These are phyloP conservation scores for Globisporangium solare DNA, from an alignment of 352 stramenopile species.

Conservation along the genomic window DNA sequence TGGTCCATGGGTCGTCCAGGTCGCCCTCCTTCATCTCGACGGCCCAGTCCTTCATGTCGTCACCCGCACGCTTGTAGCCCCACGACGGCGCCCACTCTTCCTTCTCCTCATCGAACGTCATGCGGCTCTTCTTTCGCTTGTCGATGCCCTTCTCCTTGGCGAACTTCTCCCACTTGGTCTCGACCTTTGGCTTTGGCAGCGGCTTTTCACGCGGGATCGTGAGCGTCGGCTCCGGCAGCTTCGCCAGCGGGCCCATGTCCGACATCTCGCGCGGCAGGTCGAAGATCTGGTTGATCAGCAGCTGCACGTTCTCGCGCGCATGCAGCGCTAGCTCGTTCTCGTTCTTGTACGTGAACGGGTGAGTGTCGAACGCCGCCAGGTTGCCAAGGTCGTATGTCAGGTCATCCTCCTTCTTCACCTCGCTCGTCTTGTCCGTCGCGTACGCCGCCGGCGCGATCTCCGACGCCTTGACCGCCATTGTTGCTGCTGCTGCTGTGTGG, in stretches of 20 bases:
- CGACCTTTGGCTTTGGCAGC: slow-evolving; percentile 90
- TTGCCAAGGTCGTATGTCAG: slow-evolving; percentile 89
- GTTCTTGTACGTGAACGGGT: slow-evolving; percentile 75
- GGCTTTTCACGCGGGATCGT: slow-evolving; percentile 87
- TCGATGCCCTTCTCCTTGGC: slow-evolving; percentile 97
- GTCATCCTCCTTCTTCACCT: slow-evolving; percentile 79
- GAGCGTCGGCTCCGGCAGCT: slow-evolving; percentile 62
- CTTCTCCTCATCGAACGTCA: slow-evolving; percentile 94
- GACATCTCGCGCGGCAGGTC: slow-evolving; percentile 89
- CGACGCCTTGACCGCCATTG: slow-evolving; percentile 73
- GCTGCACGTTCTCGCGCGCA: slow-evolving; percentile 90
- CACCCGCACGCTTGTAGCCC: slow-evolving; percentile 87
- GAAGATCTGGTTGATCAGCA: slow-evolving; percentile 92
- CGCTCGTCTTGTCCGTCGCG: slow-evolving; percentile 50
- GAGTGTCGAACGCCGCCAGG: slow-evolving; percentile 85
- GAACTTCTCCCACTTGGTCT: slow-evolving; percentile 99
- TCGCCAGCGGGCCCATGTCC: slow-evolving; percentile 89
- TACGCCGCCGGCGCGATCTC: slow-evolving; percentile 80
- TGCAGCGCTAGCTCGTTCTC: slow-evolving; percentile 89
- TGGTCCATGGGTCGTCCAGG: slow-evolving; percentile 93
- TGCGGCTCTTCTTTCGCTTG: slow-evolving; percentile 95
- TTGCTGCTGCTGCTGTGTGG: not conserved
- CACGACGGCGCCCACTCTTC: slow-evolving; percentile 92
- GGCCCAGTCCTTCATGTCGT: slow-evolving; percentile 90
- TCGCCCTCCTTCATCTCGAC: slow-evolving; percentile 93